phyloP scores from a whole-genome alignment of 768 basidiomycete genomes.

The Rhodosporidiobolus sp. region DNA sequence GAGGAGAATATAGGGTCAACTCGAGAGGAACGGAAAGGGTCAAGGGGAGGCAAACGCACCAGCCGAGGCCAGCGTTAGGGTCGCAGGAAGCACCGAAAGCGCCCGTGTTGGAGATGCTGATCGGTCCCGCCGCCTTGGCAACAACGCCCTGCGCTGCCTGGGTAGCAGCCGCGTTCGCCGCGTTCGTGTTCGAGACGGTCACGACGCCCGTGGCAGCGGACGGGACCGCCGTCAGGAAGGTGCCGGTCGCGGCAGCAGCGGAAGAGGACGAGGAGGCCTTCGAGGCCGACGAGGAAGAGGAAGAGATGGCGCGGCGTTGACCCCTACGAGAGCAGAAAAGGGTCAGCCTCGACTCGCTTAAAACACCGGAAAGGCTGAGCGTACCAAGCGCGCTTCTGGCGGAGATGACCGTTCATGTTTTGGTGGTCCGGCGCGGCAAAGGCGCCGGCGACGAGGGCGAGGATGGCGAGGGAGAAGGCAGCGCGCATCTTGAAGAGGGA shows the following conservation, averaged over 20 bases:
- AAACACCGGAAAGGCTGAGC: not conserved
- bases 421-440: constrained; percentile 9
- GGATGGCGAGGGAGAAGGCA: constrained; percentile 12
- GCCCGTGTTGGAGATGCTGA: constrained; percentile 1
- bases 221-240: constrained; percentile 21
- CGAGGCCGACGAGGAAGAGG: not conserved
- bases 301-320: constrained; percentile 11
- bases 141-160: constrained; percentile 3
- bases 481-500: constrained; percentile 12
- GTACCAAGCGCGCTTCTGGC: constrained; percentile 26
- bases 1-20: not conserved
- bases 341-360: not conserved
- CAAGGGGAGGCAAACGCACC: constrained; percentile 1
- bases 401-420: not conserved
- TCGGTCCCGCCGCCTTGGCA: not conserved
- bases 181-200: constrained; percentile 29
- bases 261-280: not conserved
- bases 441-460: constrained; percentile 4
- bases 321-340: not conserved
- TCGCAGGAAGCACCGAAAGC: constrained; percentile 19
- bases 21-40: too few species aligned
- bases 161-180: constrained; percentile 12
- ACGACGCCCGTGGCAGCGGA: not conserved
- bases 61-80: constrained; percentile 13
- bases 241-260: not conserved